Percentiles rank a stretch among this genome's conserved stretches.
These are phyloP conservation scores for Funneliformis mosseae DNA, from an alignment of 192 early-diverging fungal genomes.

Conservation along the genomic window DNA sequence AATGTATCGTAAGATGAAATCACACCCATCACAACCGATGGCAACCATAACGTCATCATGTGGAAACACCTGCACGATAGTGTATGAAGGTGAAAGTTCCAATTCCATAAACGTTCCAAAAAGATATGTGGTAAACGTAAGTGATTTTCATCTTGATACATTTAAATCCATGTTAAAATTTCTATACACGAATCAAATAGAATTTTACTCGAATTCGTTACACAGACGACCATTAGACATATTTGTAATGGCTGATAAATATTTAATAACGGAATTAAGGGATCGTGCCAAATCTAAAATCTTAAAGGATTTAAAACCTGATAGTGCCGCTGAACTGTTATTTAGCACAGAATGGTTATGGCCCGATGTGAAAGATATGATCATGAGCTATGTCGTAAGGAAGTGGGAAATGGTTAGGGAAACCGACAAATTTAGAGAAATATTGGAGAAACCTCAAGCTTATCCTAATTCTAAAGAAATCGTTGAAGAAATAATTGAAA, in stretches of 20 bases:
- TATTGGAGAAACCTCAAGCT: not conserved
- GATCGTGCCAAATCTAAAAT: conserved; percentile 18
- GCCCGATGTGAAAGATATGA: conserved; percentile 11
- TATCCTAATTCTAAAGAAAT: conserved; percentile 6
- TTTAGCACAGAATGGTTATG: conserved; percentile 4
- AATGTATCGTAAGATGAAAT: not conserved
- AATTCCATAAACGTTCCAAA: not conserved
- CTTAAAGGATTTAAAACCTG: not conserved
- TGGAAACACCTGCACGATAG: not conserved
- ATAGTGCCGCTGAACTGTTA: not conserved
- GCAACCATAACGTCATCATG: not conserved
- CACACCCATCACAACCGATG: not conserved
- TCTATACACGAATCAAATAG: conserved; percentile 25
- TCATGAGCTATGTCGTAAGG: conserved; percentile 8
- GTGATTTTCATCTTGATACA: conserved; percentile 26
- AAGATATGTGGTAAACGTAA: not conserved
- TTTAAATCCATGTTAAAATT: conserved; percentile 11
- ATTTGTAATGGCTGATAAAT: conserved; percentile 27
- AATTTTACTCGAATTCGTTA: not conserved
- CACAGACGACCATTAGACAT: not conserved
- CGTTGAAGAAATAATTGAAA: not conserved
- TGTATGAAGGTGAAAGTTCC: not conserved
- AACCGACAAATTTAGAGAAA: conserved; percentile 4
- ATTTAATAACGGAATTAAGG: conserved; percentile 18
- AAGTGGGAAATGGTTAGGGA: conserved; percentile 13